phyloP scores from a whole-genome alignment of 805 yeast species.

The Hanseniaspora lachancei region DNA sequence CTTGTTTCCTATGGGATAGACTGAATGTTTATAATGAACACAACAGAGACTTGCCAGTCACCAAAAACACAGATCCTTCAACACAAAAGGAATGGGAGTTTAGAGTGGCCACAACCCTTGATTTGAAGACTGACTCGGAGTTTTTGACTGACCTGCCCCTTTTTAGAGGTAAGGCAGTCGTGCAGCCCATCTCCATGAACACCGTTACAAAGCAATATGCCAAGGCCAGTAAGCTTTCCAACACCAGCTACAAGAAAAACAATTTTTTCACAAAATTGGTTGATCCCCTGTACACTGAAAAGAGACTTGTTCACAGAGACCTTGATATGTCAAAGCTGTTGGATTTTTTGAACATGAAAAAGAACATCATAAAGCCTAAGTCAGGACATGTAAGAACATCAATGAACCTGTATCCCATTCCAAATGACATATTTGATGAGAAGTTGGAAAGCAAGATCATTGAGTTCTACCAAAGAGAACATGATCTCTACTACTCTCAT shows the following conservation, averaged over 20 bases:
- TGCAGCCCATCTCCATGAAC: constrained; percentile 7
- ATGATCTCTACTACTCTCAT: background rate
- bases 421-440: background rate
- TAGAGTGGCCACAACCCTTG: constrained; percentile 7
- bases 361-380: background rate
- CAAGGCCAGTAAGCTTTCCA: constrained; percentile 5
- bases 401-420: constrained; percentile 1
- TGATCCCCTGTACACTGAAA: background rate
- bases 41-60: constrained; percentile 9
- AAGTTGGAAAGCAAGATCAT: background rate
- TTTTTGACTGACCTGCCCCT: constrained; percentile 5
- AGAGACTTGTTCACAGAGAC: constrained; percentile 1
- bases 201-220: constrained; percentile 11
- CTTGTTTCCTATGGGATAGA: constrained; percentile 12
- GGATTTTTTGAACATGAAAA: background rate
- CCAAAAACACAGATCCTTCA: background rate
- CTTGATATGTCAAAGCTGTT: background rate
- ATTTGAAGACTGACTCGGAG: background rate
- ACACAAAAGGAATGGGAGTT: background rate
- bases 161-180: constrained; percentile 8
- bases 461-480: background rate
- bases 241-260: constrained; percentile 5
- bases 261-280: constrained; percentile 4
- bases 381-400: background rate
- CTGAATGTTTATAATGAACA: constrained; percentile 4